Percentiles rank a stretch among this genome's conserved stretches.
Evolutionary conservation across 2,329 filamentous ascomycete genomes (phyloP).

Genomic region (Diaporthe australafricana): DNA sequence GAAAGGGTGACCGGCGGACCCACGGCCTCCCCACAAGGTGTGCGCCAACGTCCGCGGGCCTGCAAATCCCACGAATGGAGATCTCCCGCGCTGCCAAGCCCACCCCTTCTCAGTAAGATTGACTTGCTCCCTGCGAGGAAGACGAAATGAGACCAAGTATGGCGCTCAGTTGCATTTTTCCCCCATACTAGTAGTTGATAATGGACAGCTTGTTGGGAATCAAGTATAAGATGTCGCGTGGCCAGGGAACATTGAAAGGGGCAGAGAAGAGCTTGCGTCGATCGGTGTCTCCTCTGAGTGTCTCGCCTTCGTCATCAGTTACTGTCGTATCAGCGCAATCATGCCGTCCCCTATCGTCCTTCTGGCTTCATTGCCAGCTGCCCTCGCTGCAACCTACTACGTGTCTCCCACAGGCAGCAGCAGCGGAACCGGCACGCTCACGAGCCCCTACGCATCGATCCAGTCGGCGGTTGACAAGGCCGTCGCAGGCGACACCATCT

Average conservation of each 20-base stretch:
- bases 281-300: not conserved
- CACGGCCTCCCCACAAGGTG: conserved; percentile 19
- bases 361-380: conserved; percentile 12
- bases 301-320: not conserved
- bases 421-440: conserved; percentile 50
- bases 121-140: not conserved
- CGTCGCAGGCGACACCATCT: conserved; percentile 58
- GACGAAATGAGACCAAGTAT: conserved; percentile 16
- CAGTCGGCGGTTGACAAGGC: conserved; percentile 59
- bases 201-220: not conserved
- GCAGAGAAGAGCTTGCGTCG: not conserved
- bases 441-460: conserved; percentile 57
- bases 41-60: not conserved
- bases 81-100: conserved; percentile 23
- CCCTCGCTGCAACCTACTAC: conserved; percentile 52
- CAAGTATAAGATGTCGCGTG: conserved; percentile 16
- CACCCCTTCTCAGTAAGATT: conserved; percentile 23
- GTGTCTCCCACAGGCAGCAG: conserved; percentile 58
- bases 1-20: conserved; percentile 13
- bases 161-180: not conserved
- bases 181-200: not conserved
- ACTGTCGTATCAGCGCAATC: not conserved
- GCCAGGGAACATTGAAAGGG: not conserved
- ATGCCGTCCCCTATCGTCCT: not conserved
- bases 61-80: conserved; percentile 27